Evolutionary conservation across 805 yeast species (phyloP).

Genomic region (Debaryomyces castellii): DNA sequence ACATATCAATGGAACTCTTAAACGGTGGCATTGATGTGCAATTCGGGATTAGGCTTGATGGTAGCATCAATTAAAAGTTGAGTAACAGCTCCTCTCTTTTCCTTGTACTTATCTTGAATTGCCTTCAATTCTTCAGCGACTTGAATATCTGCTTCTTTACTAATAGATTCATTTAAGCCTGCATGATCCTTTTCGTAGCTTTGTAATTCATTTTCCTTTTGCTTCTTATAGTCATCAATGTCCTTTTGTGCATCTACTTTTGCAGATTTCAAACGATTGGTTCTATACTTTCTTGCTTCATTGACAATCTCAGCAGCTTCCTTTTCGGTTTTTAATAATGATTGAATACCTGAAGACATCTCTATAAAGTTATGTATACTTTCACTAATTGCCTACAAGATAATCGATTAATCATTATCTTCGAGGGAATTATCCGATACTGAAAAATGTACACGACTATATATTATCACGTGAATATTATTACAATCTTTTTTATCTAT

Average conservation of each 20-base stretch:
- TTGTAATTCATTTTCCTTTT: conserved; percentile 81
- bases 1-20: neutral
- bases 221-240: conserved; percentile 78
- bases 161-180: conserved; percentile 74
- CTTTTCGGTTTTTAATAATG: conserved; percentile 84
- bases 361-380: conserved; percentile 4
- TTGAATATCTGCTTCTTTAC: conserved; percentile 71
- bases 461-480: neutral
- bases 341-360: conserved; percentile 58
- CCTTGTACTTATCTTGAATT: conserved; percentile 63
- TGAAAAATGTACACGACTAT: neutral
- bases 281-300: conserved; percentile 88
- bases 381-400: too few species aligned
- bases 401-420: neutral
- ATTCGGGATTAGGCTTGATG: conserved; percentile 73
- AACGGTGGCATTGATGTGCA: conserved; percentile 69
- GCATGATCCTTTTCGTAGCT: conserved; percentile 69
- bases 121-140: conserved; percentile 69
- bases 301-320: conserved; percentile 96
- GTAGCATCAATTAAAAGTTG: conserved; percentile 79
- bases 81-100: conserved; percentile 67
- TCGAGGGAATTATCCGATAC: conserved; percentile 1
- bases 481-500: neutral
- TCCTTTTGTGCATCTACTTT: conserved; percentile 90
- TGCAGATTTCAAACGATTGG: conserved; percentile 88